Base-by-base conservation (phyloP, 176 grass and related monocot genomes). In the Aegilops speltoides region DNA sequence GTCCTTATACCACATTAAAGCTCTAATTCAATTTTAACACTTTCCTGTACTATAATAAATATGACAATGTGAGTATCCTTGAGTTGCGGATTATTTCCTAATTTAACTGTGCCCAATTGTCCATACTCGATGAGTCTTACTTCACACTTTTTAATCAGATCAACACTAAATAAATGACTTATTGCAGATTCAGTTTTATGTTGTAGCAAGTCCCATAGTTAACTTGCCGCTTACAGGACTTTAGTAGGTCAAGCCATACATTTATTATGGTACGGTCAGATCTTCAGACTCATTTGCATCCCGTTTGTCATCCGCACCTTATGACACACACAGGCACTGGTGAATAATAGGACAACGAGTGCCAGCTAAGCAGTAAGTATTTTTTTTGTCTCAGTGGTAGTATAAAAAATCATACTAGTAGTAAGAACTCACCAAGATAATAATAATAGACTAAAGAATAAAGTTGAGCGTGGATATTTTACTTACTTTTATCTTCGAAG, bases 311-410 rank as follows among this genome's bases (percentile, higher is more conserved):
- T 86, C 29, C 86, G 57, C 56, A 65, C 64, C 36, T 80, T 88
- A 8, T 85, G 52, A 59, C 83, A 38, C 37, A 38, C 37, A 82
- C 81, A 99, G 28, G 32, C 3, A 33, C 32, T 33, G 32, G 32
- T 33, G 32, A 38, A 36, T 90, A 90, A 88, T 72, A 96, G 89
- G 87, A 99, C 97, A 78, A 94, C 92, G 45, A 99, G 97, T 87
- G 97, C 94, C 38, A 94, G 97, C 68, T 90, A 96, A 91, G 94
- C 94, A 92, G 97, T 99, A 85, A 99, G 94, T 90, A 72, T 24
- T 32, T 67, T n/a, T 80, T 83, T 36, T 38, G 15, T 40, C 74
- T 86, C 12, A 77, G 62, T 36, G 71, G 25, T 73, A 79, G 25
- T 50, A 72, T 33, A 80, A 71, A 8, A 62, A 78, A 85, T 76